These are phyloP conservation scores for Saccharomyces uvarum DNA, from an alignment of 1,139 yeast species.

Conservation along the genomic window DNA sequence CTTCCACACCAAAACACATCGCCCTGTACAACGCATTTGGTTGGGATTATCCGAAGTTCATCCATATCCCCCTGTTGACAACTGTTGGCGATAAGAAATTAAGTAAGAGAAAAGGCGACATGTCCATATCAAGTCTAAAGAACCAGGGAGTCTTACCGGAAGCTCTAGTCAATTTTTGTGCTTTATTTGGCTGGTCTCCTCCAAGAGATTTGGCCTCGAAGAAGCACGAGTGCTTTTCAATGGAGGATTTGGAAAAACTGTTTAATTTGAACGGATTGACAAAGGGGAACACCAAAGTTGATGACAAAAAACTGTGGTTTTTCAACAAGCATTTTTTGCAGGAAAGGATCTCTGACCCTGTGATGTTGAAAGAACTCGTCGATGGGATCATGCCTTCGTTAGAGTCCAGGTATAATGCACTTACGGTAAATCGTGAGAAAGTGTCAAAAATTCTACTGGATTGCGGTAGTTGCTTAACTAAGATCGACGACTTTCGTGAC, in stretches of 20 bases:
- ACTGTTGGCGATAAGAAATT: conserved; percentile 68
- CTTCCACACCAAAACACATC: conserved; percentile 90
- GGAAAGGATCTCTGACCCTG: conserved; percentile 34
- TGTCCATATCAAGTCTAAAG: conserved; percentile 54
- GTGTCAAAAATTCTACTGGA: conserved; percentile 20
- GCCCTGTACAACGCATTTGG: conserved; percentile 82
- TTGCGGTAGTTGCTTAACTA: conserved; percentile 37
- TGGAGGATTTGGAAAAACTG: conserved; percentile 44
- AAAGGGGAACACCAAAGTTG: conserved; percentile 89
- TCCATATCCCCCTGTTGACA: conserved; percentile 87
- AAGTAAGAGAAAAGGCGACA: conserved; percentile 80
- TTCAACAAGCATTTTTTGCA: conserved; percentile 66
- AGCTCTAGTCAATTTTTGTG: conserved; percentile 79
- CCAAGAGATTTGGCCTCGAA: conserved; percentile 46
- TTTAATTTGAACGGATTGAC: conserved; percentile 62
- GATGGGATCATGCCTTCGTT: conserved; percentile 27
- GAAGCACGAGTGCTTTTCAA: conserved; percentile 53
- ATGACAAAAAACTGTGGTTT: conserved; percentile 60
- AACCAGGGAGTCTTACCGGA: conserved; percentile 70
- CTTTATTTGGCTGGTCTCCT: conserved; percentile 92
- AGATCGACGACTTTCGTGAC: conserved; percentile 42
- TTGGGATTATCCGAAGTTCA: conserved; percentile 72
- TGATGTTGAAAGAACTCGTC: conserved; percentile 33
- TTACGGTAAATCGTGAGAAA: conserved; percentile 8
- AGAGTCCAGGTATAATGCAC: neutral